Base-by-base conservation (phyloP, 1,139 yeast species). In the Nematodospora anomalae region DNA sequence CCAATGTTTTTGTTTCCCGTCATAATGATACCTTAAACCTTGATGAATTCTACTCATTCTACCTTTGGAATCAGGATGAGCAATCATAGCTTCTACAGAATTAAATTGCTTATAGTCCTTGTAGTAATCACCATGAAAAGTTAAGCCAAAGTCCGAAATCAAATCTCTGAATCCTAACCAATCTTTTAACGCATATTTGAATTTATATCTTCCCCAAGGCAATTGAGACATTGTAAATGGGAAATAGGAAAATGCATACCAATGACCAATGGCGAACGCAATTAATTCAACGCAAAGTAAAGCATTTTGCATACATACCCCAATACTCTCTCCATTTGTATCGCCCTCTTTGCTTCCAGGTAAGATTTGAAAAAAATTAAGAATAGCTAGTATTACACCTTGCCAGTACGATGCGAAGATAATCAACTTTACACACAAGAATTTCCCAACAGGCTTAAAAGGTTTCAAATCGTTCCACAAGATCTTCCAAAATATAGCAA, bases 321-420 rank as follows among this genome's bases (percentile, higher is more conserved):
- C 80, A 40, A 70, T 58, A 38, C 78, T 74, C 29, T 67, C 53
- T 10, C 62, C 60, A n/a, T 57, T 54, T 9, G 56, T 63, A 14
- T 57, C 57, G n/a, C 28, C 28, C 9, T 14, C 13, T 2, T 32
- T 37, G 14, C 57, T 44, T 4, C 57, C 60, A 1, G 64, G 66
- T 14, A 88, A 64, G 1, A 76, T 46, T 1, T 84, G 80, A 28
- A 79, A 58, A 48, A 73, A 71, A 45, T 74, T 79, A 27, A 87
- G 53, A 1, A 84, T 56, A 1, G 87, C 80, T 32, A 92, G 67
- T 0, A 82, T 51, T 16, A 90, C 71, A 0, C 96, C 92, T 57
- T 92, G 98, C 98, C 98, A 92, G 58, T 89, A 92, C 12, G 96
- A 86, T 25, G 96, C 97, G 69, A 92, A 92, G 39, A 94, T 90